Base-by-base conservation (phyloP, 495 filamentous ascomycete genomes). In the Opeltia flavorubescens region DNA sequence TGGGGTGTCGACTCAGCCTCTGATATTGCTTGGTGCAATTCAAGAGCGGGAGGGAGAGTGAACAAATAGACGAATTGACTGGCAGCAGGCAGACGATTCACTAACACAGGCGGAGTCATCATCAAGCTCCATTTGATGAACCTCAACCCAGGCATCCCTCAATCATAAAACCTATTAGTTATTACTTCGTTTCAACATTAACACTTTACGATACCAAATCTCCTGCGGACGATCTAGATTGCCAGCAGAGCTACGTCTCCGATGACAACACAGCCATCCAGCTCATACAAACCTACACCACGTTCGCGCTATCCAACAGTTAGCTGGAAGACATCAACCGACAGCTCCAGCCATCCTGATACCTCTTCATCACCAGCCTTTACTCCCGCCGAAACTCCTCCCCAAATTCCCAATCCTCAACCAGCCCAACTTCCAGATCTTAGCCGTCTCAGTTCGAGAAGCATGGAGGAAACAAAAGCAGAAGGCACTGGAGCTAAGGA, bases 361-460 rank as follows among this genome's bases (percentile, higher is more conserved):
- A 44, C 15, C 36, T 26, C 50, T 25, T 43, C 51, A 13, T 27
- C 43, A 17, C 36, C 53, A 20, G 27, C 52, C 23, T 55, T 49
- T 18, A 55, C 53, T 7, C 53, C 53, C 17, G 23, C 43, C 13
- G 50, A 24, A 29, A 50, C 50, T 20, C 43, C 53, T 11, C 40
- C 50, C 5, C 26, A 55, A 36, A 38, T 31, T n/a, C 36, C 21
- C 12, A 52, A 39, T 7, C 34, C 24, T 13, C 12, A 5, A 12
- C 18, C 4, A n/a, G 0, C 7, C 12, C 2, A 34, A 12, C 30
- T 28, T 24, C 2, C 35, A 21, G 28, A 52, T 35, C 12, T 46
- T 8, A 27, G n/a, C 17, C 23, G 38, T 3, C 31, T 50, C 27
- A 20, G 38, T 7, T 28, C 35, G 1, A 4, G 27, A 15, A 36